Evolutionary conservation across 2,329 filamentous ascomycete genomes (phyloP), one percentile per base, ranked within the genome.

Genomic region (Colletotrichum lupini): DNA sequence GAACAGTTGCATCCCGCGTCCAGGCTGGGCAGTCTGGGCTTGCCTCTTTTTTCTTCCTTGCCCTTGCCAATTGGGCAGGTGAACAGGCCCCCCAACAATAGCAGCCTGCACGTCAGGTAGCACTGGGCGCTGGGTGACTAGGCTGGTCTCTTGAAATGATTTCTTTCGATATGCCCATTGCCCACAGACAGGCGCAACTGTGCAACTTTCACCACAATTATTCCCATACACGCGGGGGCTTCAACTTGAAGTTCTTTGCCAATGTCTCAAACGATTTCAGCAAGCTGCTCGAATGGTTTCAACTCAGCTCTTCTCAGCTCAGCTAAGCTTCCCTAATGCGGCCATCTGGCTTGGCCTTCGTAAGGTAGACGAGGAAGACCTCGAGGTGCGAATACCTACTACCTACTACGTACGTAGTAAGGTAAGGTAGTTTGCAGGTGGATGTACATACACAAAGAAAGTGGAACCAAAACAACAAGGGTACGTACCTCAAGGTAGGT

Each of bases 361-460:
- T 49, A 22, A 32, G 30, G 42, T 6, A 8, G n/a, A 14, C 60
- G 35, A 26, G 37, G 28, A 30, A 28, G 55, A 58, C 55, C 28
- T 35, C 16, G 55, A 6, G 55, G 42, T 42, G 42, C 3, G 32
- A 35, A 35, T 35, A 35, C 32, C 11, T 30, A 30, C 24, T 24
- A 26, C 24, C 24, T 26, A 26, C 24, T 26, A 26, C 28, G 4
- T 16, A n/a, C n/a, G n/a, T n/a, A n/a, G n/a, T n/a, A n/a, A n/a
- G n/a, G n/a, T n/a, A 16, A 12, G 37, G 37, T 42, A 42, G 12
- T 42, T 42, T 42, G 37, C 37, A 42, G 42, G 37, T 42, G 32
- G 32, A 32, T 24, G n/a, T 42, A 60, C 57, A 64, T 42, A 60
- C 57, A 64, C 46, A n/a, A 63, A 42, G 52, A 46, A 56, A 65